These are phyloP conservation scores for Apophysomyces variabilis DNA, from an alignment of 371 early-diverging fungal species.

Conservation along the genomic window DNA sequence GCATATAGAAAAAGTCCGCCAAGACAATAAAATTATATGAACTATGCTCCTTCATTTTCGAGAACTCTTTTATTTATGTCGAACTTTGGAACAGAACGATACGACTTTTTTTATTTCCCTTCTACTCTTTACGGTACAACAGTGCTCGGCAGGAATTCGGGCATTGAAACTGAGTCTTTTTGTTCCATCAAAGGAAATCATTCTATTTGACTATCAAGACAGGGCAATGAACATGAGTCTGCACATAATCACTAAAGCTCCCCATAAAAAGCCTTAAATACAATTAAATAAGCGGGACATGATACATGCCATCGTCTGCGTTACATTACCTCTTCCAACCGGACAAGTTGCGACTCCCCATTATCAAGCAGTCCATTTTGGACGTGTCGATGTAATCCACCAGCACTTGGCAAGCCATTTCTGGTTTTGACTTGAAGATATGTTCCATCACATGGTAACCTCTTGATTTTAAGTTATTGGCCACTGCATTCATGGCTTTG, in stretches of 20 bases:
- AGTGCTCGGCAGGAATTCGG: too few species aligned
- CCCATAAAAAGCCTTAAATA: slow-evolving; percentile 47
- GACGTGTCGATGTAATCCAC: slow-evolving; percentile 42
- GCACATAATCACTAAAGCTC: slow-evolving; percentile 58
- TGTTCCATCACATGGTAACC: slow-evolving; percentile 15
- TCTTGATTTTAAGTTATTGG: slow-evolving; percentile 13
- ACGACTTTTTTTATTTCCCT: too few species aligned
- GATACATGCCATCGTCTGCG: too few species aligned
- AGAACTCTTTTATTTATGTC: too few species aligned
- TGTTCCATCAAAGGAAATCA: too few species aligned
- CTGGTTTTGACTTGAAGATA: slow-evolving; percentile 34
- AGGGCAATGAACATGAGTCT: slow-evolving; percentile 50
- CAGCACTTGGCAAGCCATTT: slow-evolving; percentile 38
- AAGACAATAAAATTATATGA: too few species aligned
- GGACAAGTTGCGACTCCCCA: slow-evolving; percentile 55
- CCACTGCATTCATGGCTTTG: slow-evolving; percentile 25
- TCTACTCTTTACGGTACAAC: too few species aligned
- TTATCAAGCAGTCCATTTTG: slow-evolving; percentile 43
- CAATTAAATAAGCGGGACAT: neutral
- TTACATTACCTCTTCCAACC: slow-evolving; percentile 51
- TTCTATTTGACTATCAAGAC: slow-evolving; percentile 26
- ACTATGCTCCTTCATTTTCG: too few species aligned
- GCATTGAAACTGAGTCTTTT: too few species aligned
- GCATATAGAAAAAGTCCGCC: too few species aligned
- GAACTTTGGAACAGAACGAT: too few species aligned